Conservation (phyloP, 2,329 filamentous ascomycete genomes). For the Pyrenochaeta sp. region DNA sequence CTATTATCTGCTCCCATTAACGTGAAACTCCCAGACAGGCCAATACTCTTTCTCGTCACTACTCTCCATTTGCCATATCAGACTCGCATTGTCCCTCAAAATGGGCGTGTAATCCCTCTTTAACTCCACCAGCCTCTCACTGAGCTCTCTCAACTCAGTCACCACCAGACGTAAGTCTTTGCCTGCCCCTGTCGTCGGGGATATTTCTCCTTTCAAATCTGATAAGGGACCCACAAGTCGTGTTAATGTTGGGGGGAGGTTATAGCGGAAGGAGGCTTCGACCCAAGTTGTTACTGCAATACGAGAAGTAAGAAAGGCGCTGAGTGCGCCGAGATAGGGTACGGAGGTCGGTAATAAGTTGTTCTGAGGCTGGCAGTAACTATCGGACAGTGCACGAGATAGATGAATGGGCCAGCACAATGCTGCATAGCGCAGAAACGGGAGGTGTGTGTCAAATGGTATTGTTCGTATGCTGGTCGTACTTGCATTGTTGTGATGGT, state of each 20-base stretch:
- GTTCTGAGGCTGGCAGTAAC: not conserved
- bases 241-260: slow-evolving; percentile 38
- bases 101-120: slow-evolving; percentile 29
- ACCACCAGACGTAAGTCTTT: slow-evolving; percentile 37
- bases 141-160: slow-evolving; percentile 29
- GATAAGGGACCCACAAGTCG: slow-evolving; percentile 37
- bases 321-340: slow-evolving; percentile 36
- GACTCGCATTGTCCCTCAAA: slow-evolving; percentile 33
- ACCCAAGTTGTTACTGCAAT: slow-evolving; percentile 40
- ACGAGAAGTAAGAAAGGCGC: slow-evolving; percentile 35
- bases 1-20: slow-evolving; percentile 1
- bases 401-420: slow-evolving; percentile 46
- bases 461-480: slow-evolving; percentile 14
- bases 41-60: slow-evolving; percentile 15
- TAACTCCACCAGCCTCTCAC: slow-evolving; percentile 32
- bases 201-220: slow-evolving; percentile 26
- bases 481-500: slow-evolving; percentile 3
- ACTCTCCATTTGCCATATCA: slow-evolving; percentile 39
- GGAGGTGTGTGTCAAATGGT: slow-evolving; percentile 35
- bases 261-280: slow-evolving; percentile 43
- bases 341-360: not conserved
- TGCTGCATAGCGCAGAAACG: slow-evolving; percentile 41
- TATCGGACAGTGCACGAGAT: slow-evolving; percentile 27
- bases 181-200: slow-evolving; percentile 31
- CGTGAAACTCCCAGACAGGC: slow-evolving; percentile 23